Evolutionary conservation across 73 alveolate genomes (phyloP), one percentile per base, ranked within the genome.

Genomic region (Uronychia setigera): DNA sequence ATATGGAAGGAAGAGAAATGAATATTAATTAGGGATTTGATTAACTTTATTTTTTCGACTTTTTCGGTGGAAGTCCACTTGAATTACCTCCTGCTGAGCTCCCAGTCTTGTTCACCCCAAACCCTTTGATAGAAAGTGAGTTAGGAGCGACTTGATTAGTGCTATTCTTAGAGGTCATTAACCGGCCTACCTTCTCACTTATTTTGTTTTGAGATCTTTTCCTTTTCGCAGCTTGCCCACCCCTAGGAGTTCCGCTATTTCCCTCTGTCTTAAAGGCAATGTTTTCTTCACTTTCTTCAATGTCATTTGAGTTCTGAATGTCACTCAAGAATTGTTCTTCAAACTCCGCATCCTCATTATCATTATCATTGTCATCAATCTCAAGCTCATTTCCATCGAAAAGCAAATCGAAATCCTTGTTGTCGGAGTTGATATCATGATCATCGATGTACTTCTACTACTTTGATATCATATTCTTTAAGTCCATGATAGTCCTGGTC

Each of bases 401-500:
- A 28, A 67, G 79, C 5, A 67, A 28, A 28, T 67, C 79, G 26
- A 67, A 67, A 26, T 67, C 79, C 32, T 67, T 67, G 32, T 67
- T 67, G 67, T 46, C 67, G 5, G 67, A 46, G 67, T 46, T 46
- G 31, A 83, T 74, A 58, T 85, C 91, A 85, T 85, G 58, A 0
- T 85, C 91, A 26, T 85, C 91, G 33, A 85, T 85, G 74, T 28
- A 85, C 79, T 85, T 85, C 46, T 85, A 58, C 31, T 85, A 33
- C 76, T 85, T 85, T 5, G 86, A 31, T 1, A 85, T 85, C 91
- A 85, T 85, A 33, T 76, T 77, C 31, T 85, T 85, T 19, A 85
- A 31, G 60, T 85, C 91, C 85, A 85, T 85, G n/a, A 95, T 95
- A 26, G 98, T 93, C 78, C 93, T 90, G 32, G 95, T 94, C 84